Evolutionary conservation across 176 grass and related monocot species (phyloP), one percentile per base, ranked within the genome.

Genomic region (Guadua angustifolia): DNA sequence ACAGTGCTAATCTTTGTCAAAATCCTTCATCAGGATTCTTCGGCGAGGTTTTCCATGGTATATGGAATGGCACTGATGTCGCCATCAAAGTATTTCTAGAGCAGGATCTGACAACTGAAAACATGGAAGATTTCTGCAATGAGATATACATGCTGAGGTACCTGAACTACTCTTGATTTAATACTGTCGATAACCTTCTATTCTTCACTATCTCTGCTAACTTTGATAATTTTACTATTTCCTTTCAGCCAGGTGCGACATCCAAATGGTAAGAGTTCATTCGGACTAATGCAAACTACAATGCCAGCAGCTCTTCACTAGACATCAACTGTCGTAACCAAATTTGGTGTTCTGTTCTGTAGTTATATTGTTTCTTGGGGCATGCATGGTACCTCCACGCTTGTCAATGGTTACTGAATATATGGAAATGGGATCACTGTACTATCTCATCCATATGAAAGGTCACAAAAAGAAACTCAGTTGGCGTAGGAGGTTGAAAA

Each of bases 111-210:
- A 99, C 97, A 86, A 89, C 88, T 88, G 97, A 99, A 83, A 99
- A 99, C 82, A 99, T 99, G 93, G 97, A 99, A 89, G 97, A 99
- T 87, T 99, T 99, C 80, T 96, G 93, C 84, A 99, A 99, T 84
- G 97, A 99, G 91, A 93, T 99, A 90, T 95, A 88, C 82, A 99
- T 99, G 74, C 75, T 99, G 44, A 96, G 97, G 97, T 95, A 89
- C 61, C 53, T 74, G 16, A 77, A 82, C 17, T 65, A 76, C 38
- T 75, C 14, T 79, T 85, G 9, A 24, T 44, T 81, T 42, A 25
- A 21, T 78, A 78, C 26, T 66, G 19, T 74, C 26, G 10, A 50
- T 45, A 60, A 2, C 10, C 21, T 85, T 78, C 47, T 72, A 36
- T 38, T 87, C 65, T 72, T 78, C 55, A 65, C 83, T 79, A 58